phyloP scores from a whole-genome alignment of 345 rosid genomes.

The Bruguiera sexangula region DNA sequence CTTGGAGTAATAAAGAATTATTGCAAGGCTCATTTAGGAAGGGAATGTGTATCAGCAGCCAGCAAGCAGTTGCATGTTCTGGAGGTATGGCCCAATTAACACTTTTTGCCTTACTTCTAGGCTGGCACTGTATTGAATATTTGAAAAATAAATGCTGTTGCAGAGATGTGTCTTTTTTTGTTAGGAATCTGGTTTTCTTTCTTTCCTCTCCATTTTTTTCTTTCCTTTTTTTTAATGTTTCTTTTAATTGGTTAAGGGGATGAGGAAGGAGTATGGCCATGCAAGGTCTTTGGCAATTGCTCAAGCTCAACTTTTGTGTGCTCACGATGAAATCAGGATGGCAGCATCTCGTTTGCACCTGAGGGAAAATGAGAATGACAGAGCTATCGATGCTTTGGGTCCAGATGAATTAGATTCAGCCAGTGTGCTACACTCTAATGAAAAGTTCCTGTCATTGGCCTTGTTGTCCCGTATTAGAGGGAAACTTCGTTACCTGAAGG shows the following conservation, averaged over 20 bases:
- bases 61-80: constrained; percentile 67
- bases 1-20: constrained; percentile 82
- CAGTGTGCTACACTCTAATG: constrained; percentile 66
- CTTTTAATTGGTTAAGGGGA: constrained; percentile 38
- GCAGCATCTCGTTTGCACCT: constrained; percentile 82
- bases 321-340: constrained; percentile 93
- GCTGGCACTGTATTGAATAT: constrained; percentile 1
- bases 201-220: not conserved
- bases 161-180: constrained; percentile 10
- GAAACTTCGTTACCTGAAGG: constrained; percentile 92
- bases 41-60: constrained; percentile 52
- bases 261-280: constrained; percentile 82
- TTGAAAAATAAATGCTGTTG: not conserved
- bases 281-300: constrained; percentile 77
- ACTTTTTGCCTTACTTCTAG: constrained; percentile 4
- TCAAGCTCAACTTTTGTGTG: constrained; percentile 81
- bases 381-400: constrained; percentile 70
- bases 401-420: constrained; percentile 67
- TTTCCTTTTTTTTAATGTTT: not conserved
- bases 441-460: constrained; percentile 69
- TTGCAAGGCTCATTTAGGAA: constrained; percentile 63
- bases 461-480: constrained; percentile 61
- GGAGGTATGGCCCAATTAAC: constrained; percentile 51
- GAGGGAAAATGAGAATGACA: constrained; percentile 69
- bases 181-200: constrained; percentile 23